Conservation (phyloP, 2,329 filamentous ascomycete genomes). For the Delphinella strobiligena region DNA sequence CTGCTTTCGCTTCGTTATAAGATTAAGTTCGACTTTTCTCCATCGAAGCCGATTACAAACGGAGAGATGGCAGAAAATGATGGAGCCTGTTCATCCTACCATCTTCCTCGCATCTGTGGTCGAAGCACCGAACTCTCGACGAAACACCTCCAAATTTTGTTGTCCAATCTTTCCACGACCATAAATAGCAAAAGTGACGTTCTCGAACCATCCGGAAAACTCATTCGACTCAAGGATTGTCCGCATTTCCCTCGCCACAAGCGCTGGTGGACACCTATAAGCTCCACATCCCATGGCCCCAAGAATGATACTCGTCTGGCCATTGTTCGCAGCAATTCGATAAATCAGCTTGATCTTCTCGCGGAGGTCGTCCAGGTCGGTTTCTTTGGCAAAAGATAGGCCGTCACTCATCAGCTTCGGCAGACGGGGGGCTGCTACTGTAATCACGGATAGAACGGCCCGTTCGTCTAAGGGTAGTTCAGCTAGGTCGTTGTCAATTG, state of each 20-base stretch:
- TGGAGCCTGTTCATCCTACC: too few species aligned
- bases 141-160: conserved; percentile 3
- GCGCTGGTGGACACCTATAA: conserved; percentile 2
- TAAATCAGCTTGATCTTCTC: conserved; percentile 3
- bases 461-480: not conserved
- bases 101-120: too few species aligned
- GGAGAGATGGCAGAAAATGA: too few species aligned
- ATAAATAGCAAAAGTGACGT: conserved; percentile 7
- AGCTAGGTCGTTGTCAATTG: not conserved
- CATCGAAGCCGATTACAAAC: too few species aligned
- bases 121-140: conserved; percentile 3
- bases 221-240: conserved; percentile 2
- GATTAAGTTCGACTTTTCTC: too few species aligned
- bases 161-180: not conserved
- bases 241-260: conserved; percentile 3
- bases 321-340: not conserved
- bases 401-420: not conserved
- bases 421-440: conserved; percentile 1
- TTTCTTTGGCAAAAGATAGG: not conserved
- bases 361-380: not conserved
- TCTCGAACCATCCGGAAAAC: conserved; percentile 7
- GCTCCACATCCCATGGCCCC: conserved; percentile 5
- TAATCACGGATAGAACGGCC: conserved; percentile 2
- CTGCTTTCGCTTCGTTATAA: not conserved
- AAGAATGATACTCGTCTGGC: conserved; percentile 1